Base-by-base conservation (phyloP, 176 grass and related monocot genomes). In the Pontederia paniculata region DNA sequence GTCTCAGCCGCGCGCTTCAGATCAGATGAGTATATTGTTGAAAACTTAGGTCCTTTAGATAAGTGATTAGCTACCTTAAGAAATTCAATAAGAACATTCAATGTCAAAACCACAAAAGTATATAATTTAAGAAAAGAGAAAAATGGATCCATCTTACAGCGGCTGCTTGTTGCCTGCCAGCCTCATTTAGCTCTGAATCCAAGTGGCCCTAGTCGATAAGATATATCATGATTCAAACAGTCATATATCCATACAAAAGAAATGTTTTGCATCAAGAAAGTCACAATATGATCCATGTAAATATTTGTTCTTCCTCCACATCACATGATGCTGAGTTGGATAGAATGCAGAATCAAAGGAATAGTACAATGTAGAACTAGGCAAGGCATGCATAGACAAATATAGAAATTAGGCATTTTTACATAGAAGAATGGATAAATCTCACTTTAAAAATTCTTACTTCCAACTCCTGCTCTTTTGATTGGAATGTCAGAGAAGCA, bases 11-110 rank as follows among this genome's bases (percentile, higher is more conserved):
- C 86, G 46, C 86, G 80, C 81, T 98, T 90, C 66, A 98, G 57
- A 74, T 98, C 93, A 50, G 87, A 98, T 12, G 93, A 81, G 49
- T 91, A 98, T 63, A 98, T 87, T 11, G 80, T 80, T 80, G 57
- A 42, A 47, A 72, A 66, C 43, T 84, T 98, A 42, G 22, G 54
- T 65, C 88, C 87, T 69, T 88, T 91, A 14, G 87, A 91, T 10
- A 98, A 68, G 2, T 73, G 72, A 65, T 48, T 67, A 43, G 75
- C 83, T 72, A 82, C 93, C 87, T 98, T 72, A 18, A n/a, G 49
- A 43, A 49, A 11, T n/a, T 68, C 50, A 12, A 63, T 63, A 17
- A 58, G 10, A 71, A 60, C 66, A n/a, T 45, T 54, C 31, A 56
- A 43, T 22, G 80, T 91, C 73, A 84, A 62, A 77, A 69, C 42